Evolutionary conservation across 306 rosid species (phyloP).

Genomic region (Crotalaria pallida): DNA sequence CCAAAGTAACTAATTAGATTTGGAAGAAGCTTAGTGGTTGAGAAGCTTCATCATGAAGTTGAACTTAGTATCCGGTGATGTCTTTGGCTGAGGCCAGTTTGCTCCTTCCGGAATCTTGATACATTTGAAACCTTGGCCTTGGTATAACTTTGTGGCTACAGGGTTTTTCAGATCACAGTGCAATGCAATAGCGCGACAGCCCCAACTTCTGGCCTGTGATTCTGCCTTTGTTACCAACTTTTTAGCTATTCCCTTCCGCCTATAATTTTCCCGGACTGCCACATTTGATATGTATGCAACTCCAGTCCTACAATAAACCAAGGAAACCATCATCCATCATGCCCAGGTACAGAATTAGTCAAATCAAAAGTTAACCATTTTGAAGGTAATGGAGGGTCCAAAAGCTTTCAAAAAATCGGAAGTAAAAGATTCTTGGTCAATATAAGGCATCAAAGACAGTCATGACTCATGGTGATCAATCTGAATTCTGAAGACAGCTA

Average conservation of each 20-base stretch:
- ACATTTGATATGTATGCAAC: slow-evolving; percentile 93
- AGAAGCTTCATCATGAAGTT: slow-evolving; percentile 98
- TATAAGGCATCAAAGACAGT: background rate
- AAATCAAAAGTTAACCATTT: background rate
- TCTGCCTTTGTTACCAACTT: slow-evolving; percentile 76
- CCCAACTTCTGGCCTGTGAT: slow-evolving; percentile 86
- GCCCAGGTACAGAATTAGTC: background rate
- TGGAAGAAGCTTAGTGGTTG: slow-evolving; percentile 31
- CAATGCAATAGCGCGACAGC: slow-evolving; percentile 80
- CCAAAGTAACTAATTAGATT: slow-evolving; percentile 27
- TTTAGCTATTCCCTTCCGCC: slow-evolving; percentile 82
- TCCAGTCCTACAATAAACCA: slow-evolving; percentile 62
- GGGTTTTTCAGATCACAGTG: slow-evolving; percentile 84
- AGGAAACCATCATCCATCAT: background rate
- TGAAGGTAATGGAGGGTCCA: background rate
- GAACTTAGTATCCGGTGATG: slow-evolving; percentile 69
- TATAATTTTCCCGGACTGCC: slow-evolving; percentile 83
- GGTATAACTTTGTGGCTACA: slow-evolving; percentile 71
- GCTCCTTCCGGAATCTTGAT: slow-evolving; percentile 91
- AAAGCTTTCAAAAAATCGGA: background rate
- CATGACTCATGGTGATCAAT: background rate
- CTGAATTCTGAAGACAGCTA: background rate
- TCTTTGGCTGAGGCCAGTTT: slow-evolving; percentile 94
- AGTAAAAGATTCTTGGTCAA: background rate
- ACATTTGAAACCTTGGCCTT: slow-evolving; percentile 72